Evolutionary conservation across 345 rosid genomes (phyloP), one percentile per base, ranked within the genome.

Genomic region (Populus pruinosa): DNA sequence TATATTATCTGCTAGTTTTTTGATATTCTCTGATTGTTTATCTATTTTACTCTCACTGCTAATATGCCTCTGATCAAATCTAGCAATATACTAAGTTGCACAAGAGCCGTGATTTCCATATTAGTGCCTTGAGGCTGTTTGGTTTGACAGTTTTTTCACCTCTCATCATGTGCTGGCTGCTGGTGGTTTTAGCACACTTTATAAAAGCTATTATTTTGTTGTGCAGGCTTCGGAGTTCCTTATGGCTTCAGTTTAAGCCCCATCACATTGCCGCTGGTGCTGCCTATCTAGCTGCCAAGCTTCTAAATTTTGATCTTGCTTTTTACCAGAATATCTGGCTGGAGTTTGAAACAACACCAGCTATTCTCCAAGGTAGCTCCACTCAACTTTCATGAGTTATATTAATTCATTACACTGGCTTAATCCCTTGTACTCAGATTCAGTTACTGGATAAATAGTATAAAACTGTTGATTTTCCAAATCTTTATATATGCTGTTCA

Each of bases 211-310:
- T 10, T 70, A 17, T 71, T 83, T 56, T 78, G 49, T 83, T 80
- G 82, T 90, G 82, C 62, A 92, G 97, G 90, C 94, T 92, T 39
- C 87, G 94, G 77, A 90, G 90, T 84, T 90, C 97, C n/a, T 77
- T 90, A 66, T 92, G 97, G 97, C 93, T 92, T 77, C 97, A 89
- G 80, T 92, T 90, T 83, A 88, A 89, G 75, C 94, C 97, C 59
- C 89, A 87, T 75, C 92, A 92, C 33, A 92, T 92, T 83, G 97
- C 97, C 63, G 97, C 91, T 13, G 97, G 94, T 83, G 97, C 92
- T 78, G 92, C 91, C 14, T 89, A 80, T 81, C 91, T 92, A 73
- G 97, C 94, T 11, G 90, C 93, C 53, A 88, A 85, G 84, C 84
- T 87, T 56, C 82, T 92, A 65, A 89, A 85, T 68, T 68, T 87